Conservation (phyloP, 2,329 filamentous ascomycete species). For the Colletotrichum acutatum region DNA sequence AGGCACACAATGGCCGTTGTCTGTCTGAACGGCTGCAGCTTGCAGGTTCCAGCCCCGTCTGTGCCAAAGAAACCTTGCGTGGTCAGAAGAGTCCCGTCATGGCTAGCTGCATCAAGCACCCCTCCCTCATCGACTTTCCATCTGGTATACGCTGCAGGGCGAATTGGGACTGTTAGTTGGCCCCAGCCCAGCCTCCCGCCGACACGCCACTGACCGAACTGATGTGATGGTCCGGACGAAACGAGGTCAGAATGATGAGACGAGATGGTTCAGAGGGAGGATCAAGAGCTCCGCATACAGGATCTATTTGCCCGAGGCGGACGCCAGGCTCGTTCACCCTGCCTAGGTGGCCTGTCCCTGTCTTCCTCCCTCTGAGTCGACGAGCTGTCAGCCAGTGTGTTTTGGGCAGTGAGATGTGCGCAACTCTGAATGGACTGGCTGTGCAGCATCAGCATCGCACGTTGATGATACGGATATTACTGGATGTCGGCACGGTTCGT, state of each 20-base stretch:
- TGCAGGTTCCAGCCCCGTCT: slow-evolving; percentile 27
- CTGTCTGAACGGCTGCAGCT: slow-evolving; percentile 1
- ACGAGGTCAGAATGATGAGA: slow-evolving; percentile 17
- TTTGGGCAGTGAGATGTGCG: slow-evolving; percentile 1
- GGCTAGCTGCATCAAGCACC: slow-evolving; percentile 22
- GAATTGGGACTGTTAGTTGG: slow-evolving; percentile 10
- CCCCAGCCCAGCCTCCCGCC: slow-evolving; percentile 17
- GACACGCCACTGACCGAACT: slow-evolving; percentile 12
- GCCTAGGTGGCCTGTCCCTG: slow-evolving; percentile 6
- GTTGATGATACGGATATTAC: background rate
- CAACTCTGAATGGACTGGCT: slow-evolving; percentile 13
- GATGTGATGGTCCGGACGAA: slow-evolving; percentile 16
- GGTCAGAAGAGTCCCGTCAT: slow-evolving; percentile 3
- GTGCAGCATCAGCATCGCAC: slow-evolving; percentile 1
- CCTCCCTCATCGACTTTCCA: slow-evolving; percentile 1
- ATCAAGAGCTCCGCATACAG: background rate
- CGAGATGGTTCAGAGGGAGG: slow-evolving; percentile 26
- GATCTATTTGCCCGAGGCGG: slow-evolving; percentile 3
- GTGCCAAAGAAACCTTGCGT: slow-evolving; percentile 12
- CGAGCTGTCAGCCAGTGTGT: background rate
- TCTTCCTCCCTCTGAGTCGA: background rate
- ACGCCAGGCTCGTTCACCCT: slow-evolving; percentile 5
- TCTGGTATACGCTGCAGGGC: slow-evolving; percentile 25
- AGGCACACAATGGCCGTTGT: background rate
- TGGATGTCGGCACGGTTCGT: slow-evolving; percentile 18